Evolutionary conservation across 2,329 filamentous ascomycete species (phyloP), one percentile per base, ranked within the genome.

Genomic region (Colletotrichum orchidophilum): DNA sequence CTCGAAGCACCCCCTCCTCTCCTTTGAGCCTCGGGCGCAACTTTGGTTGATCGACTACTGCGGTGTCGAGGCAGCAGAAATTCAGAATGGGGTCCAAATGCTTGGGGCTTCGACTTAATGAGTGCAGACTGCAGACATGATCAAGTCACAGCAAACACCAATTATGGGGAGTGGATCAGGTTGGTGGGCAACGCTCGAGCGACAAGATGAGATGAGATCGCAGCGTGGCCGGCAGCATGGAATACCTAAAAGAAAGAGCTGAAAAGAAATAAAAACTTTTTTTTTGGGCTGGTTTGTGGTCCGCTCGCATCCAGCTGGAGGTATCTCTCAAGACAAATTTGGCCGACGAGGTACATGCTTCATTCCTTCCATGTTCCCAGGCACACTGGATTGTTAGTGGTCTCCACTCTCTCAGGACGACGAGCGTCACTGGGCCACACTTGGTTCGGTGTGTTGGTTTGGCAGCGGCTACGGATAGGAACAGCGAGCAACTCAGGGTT

Each of bases 381-480:
- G 49, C 24, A 11, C 8, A 15, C 35, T 15, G 18, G 35, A 15
- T 13, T 26, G 9, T 18, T 52, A 52, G 59, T 29, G 46, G 60
- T 31, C 60, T 63, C 60, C 60, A 63, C 60, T 63, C 31, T 39
- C 46, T 42, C 31, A 54, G 24, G 60, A 39, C 29, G 33, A n/a
- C 49, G 31, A 54, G 60, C 60, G 60, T 63, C 60, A 63, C 60
- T 24, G 31, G 60, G 60, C 31, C 50, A 46, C 57, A n/a, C n/a
- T n/a, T 59, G 46, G 26, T 11, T 15, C 46, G 57, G 26, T 60
- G 26, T 61, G 58, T 62, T 62, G 59, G 46, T 63, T 63, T 29
- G 21, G 46, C n/a, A 15, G 46, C 26, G 29, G 29, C 39, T 21
- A 49, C n/a, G n/a, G n/a, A n/a, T n/a, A n/a, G n/a, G n/a, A n/a